These are phyloP conservation scores for Vicia faba DNA, from an alignment of 306 rosid species.

Conservation along the genomic window DNA sequence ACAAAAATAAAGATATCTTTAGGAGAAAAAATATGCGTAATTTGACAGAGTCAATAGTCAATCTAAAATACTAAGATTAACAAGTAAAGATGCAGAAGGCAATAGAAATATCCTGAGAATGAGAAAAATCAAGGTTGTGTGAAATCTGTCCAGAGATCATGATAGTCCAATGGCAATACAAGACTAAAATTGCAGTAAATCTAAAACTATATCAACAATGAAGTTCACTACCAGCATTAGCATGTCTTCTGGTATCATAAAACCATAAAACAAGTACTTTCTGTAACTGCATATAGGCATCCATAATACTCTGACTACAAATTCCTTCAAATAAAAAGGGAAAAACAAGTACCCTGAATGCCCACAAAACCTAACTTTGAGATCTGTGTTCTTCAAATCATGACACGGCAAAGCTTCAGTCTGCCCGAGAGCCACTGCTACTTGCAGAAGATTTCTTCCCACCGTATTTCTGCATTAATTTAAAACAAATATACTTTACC, in stretches of 20 bases:
- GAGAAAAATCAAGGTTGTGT: slow-evolving; percentile 7
- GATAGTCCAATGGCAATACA: slow-evolving; percentile 9
- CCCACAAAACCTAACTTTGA: slow-evolving; percentile 50
- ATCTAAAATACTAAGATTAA: slow-evolving; percentile 2
- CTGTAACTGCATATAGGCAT: slow-evolving; percentile 44
- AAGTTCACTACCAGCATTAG: slow-evolving; percentile 37
- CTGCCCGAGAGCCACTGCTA: slow-evolving; percentile 50
- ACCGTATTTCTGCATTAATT: slow-evolving; percentile 47
- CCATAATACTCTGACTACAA: slow-evolving; percentile 44
- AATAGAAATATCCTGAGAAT: background rate
- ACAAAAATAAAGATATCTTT: background rate
- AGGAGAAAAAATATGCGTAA: background rate
- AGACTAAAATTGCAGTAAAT: slow-evolving; percentile 25
- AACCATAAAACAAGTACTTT: slow-evolving; percentile 32
- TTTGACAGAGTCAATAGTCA: background rate
- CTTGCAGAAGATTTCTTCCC: slow-evolving; percentile 52
- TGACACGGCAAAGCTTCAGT: slow-evolving; percentile 45
- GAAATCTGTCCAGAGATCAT: slow-evolving; percentile 17
- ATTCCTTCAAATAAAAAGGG: slow-evolving; percentile 37
- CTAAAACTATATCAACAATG: slow-evolving; percentile 42
- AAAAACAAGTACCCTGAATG: slow-evolving; percentile 51
- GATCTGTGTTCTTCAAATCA: slow-evolving; percentile 37
- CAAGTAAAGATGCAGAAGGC: slow-evolving; percentile 9
- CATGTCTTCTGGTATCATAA: slow-evolving; percentile 39
- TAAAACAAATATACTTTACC: background rate